Conservation (phyloP, 495 filamentous ascomycete species). For the Usnea hakonensis region DNA sequence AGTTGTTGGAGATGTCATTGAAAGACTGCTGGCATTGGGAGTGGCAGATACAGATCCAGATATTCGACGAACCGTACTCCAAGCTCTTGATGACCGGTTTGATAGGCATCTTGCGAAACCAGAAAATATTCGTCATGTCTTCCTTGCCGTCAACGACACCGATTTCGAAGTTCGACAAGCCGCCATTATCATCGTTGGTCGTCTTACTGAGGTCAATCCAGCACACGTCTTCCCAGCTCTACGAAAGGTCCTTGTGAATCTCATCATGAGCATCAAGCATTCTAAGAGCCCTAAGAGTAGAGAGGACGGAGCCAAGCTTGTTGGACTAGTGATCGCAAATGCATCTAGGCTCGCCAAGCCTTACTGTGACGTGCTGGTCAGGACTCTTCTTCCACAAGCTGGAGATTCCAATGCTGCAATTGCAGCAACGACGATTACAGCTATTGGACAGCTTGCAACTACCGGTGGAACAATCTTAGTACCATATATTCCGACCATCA, state of each 20-base stretch:
- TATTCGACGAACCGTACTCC: conserved; percentile 80
- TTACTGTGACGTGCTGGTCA: conserved; percentile 91
- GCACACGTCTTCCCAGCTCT: conserved; percentile 95
- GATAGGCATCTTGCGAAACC: conserved; percentile 91
- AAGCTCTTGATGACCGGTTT: conserved; percentile 84
- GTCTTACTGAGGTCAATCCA: conserved; percentile 83
- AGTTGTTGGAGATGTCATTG: conserved; percentile 94
- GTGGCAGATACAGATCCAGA: conserved; percentile 84
- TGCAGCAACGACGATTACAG: conserved; percentile 84
- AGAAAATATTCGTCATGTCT: conserved; percentile 90
- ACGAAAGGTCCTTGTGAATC: conserved; percentile 88
- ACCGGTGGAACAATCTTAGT: conserved; percentile 90
- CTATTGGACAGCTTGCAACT: conserved; percentile 84
- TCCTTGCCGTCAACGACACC: conserved; percentile 95
- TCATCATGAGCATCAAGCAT: conserved; percentile 90
- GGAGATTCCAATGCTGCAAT: conserved; percentile 75
- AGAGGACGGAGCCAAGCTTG: conserved; percentile 88
- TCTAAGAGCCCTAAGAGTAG: conserved; percentile 90
- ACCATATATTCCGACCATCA: conserved; percentile 75
- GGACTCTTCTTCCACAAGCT: conserved; percentile 81
- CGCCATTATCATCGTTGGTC: conserved; percentile 90
- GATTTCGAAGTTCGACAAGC: conserved; percentile 86
- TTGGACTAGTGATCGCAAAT: conserved; percentile 85
- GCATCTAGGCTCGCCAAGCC: conserved; percentile 86
- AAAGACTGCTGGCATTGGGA: conserved; percentile 88